Evolutionary conservation across 306 rosid genomes (phyloP).

Genomic region (Castanospermum australe): DNA sequence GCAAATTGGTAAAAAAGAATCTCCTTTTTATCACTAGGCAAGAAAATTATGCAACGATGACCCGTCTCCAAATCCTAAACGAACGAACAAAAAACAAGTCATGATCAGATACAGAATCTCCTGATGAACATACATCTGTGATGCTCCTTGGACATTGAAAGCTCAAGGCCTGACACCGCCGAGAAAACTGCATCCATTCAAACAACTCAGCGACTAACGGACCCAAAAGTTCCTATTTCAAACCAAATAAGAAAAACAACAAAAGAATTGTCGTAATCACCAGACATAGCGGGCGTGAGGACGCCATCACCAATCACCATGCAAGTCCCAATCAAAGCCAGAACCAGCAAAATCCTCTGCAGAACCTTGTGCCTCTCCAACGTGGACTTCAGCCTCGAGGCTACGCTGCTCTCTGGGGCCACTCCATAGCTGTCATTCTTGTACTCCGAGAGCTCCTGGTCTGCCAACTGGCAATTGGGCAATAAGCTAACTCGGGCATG

Average conservation of each 20-base stretch:
- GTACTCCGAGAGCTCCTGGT: constrained; percentile 59
- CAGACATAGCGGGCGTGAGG: constrained; percentile 72
- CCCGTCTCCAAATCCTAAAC: background rate
- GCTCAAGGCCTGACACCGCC: constrained; percentile 76
- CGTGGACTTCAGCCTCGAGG: constrained; percentile 44
- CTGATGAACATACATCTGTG: constrained; percentile 53
- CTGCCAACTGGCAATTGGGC: constrained; percentile 60
- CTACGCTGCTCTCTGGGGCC: constrained; percentile 32
- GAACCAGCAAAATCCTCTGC: constrained; percentile 62
- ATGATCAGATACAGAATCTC: background rate
- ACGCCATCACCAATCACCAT: constrained; percentile 82
- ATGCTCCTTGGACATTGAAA: constrained; percentile 61
- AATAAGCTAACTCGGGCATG: constrained; percentile 61
- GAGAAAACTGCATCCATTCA: constrained; percentile 60
- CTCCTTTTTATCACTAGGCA: background rate
- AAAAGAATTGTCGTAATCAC: constrained; percentile 29
- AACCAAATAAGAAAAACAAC: background rate
- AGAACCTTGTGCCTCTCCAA: constrained; percentile 56
- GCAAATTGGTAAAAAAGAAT: background rate
- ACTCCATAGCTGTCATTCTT: constrained; percentile 26
- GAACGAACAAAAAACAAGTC: constrained; percentile 11
- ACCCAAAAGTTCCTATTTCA: background rate
- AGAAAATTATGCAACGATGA: background rate
- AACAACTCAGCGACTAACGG: constrained; percentile 12
- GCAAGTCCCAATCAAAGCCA: constrained; percentile 70